These are phyloP conservation scores for Hanseniaspora vineae DNA, from an alignment of 805 yeast species.

Conservation along the genomic window DNA sequence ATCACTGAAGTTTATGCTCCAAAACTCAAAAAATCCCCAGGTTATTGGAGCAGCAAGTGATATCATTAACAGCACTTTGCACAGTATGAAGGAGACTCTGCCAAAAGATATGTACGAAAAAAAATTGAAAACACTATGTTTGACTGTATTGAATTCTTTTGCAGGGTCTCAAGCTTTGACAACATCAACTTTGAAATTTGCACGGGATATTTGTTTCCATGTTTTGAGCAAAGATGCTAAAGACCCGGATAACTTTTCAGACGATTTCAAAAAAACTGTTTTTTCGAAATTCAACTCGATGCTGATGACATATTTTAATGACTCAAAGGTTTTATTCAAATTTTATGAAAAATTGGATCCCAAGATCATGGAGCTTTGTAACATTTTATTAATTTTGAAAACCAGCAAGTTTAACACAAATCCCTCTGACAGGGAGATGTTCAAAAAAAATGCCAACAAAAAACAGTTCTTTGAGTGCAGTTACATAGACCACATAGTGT, in stretches of 20 bases:
- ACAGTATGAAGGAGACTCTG: constrained; percentile 2
- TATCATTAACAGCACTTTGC: not conserved
- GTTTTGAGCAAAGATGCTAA: not conserved
- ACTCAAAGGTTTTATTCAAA: not conserved
- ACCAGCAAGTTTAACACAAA: not conserved
- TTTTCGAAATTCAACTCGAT: constrained; percentile 1
- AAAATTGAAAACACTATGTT: constrained; percentile 1
- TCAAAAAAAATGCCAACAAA: not conserved
- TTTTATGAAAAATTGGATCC: not conserved
- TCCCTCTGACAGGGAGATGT: not conserved
- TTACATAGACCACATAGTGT: not conserved
- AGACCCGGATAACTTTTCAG: not conserved
- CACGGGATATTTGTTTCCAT: not conserved
- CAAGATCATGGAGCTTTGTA: not conserved
- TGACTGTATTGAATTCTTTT: not conserved
- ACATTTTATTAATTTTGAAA: not conserved
- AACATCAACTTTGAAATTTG: not conserved
- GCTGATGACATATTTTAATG: not conserved
- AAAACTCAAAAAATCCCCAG: constrained; percentile 9
- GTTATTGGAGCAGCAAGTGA: not conserved
- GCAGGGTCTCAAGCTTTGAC: not conserved
- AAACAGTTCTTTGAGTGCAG: not conserved
- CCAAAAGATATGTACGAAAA: constrained; percentile 8
- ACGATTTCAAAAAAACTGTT: not conserved
- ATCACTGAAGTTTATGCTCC: constrained; percentile 13